These are phyloP conservation scores for Cladophialophora carrionii DNA, from an alignment of 2,329 filamentous ascomycete genomes.

Conservation along the genomic window DNA sequence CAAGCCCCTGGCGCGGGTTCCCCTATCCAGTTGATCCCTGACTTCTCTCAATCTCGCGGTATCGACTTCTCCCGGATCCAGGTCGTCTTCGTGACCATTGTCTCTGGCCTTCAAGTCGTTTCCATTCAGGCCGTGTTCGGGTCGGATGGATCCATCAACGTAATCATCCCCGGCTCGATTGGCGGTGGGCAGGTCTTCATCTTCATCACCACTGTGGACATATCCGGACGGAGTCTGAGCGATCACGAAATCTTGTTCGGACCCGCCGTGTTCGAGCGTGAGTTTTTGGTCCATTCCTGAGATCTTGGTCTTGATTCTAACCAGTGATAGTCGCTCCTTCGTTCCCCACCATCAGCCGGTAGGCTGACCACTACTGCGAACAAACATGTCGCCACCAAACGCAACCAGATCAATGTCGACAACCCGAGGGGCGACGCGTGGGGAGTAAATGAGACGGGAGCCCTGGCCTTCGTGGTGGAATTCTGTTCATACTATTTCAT, in stretches of 20 bases:
- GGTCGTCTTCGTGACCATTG: constrained; percentile 35
- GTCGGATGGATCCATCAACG: constrained; percentile 20
- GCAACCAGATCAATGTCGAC: background rate
- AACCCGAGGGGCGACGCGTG: background rate
- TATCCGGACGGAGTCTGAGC: constrained; percentile 29
- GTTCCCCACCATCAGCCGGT: constrained; percentile 19
- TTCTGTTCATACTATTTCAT: constrained; percentile 16
- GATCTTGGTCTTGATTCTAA: constrained; percentile 3
- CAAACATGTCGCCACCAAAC: background rate
- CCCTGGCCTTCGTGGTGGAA: background rate
- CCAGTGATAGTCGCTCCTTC: constrained; percentile 23
- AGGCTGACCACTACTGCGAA: constrained; percentile 1
- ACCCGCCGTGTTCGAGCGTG: constrained; percentile 37
- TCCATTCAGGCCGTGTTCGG: constrained; percentile 24
- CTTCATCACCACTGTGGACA: constrained; percentile 35
- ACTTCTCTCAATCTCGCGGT: constrained; percentile 29
- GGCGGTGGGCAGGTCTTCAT: constrained; percentile 36
- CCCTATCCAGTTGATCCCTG: constrained; percentile 30
- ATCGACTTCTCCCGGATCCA: constrained; percentile 23
- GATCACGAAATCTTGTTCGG: constrained; percentile 36
- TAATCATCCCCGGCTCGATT: constrained; percentile 27
- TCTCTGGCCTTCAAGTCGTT: constrained; percentile 35
- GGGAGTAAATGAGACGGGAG: background rate
- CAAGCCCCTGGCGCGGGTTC: constrained; percentile 25
- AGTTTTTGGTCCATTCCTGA: constrained; percentile 8